Base-by-base conservation (phyloP, 352 stramenopile genomes). In the Globisporangium alternatum region DNA sequence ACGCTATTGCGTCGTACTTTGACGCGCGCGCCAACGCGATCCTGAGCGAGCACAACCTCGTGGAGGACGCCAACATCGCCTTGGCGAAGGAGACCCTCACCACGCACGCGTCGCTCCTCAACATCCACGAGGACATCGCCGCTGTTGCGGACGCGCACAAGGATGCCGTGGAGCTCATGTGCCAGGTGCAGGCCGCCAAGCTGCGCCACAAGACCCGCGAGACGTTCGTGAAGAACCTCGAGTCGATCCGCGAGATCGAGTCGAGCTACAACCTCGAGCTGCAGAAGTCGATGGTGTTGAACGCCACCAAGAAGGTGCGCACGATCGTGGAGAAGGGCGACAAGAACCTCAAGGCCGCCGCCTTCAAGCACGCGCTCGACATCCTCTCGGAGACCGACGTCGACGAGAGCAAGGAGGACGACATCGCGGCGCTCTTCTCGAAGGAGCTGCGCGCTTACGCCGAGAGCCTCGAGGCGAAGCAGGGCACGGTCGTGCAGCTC, bases 161-260 rank as follows among this genome's bases (percentile, higher is more conserved):
- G 79, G 86, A 91, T 41, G 83, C 83, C 33, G 71, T 95, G 10
- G 79, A 71, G 52, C 77, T 95, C 48, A 85, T 95, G 83, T 95
- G 86, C 82, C 57, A 91, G 69, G 86, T 95, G 53, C 83, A 95
- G 74, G 79, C 81, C 28, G 85, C 84, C 71, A 95, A 95, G 76
- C 72, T 95, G 61, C 82, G 81, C 65, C 86, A 95, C 83, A 93
- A 95, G 83, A 95, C 86, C 56, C 86, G 86, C 65, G 84, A 93
- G 48, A 90, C 83, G 59, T 95, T 93, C 65, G 73, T 95, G 21
- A 90, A 90, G 74, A 95, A 95, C 77, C 75, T 95, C 64, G 86
- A 95, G 72, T 83, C 86, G 57, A 91, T 95, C 76, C 81, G 81
- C 53, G 74, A 92, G 64, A 89, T 93, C 60, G 86, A 95, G 62